phyloP scores from a whole-genome alignment of 352 stramenopile genomes.

The Globisporangium abappressorium region DNA sequence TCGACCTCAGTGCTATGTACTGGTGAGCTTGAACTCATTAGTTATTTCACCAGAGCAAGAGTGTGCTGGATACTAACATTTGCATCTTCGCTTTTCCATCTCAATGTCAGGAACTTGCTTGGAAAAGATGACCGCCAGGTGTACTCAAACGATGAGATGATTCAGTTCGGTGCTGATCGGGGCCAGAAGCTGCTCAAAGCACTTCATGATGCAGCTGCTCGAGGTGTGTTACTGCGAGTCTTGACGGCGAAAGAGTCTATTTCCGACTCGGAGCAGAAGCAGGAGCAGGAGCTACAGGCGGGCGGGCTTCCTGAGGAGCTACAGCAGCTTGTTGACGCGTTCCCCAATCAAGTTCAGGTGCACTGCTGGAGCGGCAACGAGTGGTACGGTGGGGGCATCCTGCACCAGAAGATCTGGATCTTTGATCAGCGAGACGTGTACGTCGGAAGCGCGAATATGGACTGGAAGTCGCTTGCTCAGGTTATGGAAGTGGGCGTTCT shows the following conservation, averaged over 20 bases:
- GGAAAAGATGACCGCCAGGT: conserved; percentile 48
- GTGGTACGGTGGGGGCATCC: conserved; percentile 77
- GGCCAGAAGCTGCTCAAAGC: conserved; percentile 51
- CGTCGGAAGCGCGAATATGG: conserved; percentile 82
- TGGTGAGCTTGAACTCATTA: conserved; percentile 24
- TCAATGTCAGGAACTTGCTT: conserved; percentile 45
- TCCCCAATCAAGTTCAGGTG: conserved; percentile 36
- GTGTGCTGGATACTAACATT: neutral
- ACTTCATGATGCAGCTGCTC: conserved; percentile 38
- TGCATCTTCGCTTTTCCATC: neutral
- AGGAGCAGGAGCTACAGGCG: neutral
- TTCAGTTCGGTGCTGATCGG: conserved; percentile 50
- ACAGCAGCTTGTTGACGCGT: conserved; percentile 36
- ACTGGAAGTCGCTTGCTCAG: conserved; percentile 82
- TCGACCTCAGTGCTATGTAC: conserved; percentile 85
- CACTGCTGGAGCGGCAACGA: conserved; percentile 56
- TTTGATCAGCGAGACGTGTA: conserved; percentile 67
- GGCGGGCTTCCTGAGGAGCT: conserved; percentile 49
- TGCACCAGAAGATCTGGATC: conserved; percentile 84
- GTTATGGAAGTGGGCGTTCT: conserved; percentile 84
- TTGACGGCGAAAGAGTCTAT: conserved; percentile 38
- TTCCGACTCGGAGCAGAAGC: neutral
- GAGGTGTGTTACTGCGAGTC: conserved; percentile 57
- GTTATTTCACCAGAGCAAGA: neutral
- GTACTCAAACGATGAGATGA: conserved; percentile 58